phyloP scores from a whole-genome alignment of 768 basidiomycete genomes.

The Gymnopilus junonius region DNA sequence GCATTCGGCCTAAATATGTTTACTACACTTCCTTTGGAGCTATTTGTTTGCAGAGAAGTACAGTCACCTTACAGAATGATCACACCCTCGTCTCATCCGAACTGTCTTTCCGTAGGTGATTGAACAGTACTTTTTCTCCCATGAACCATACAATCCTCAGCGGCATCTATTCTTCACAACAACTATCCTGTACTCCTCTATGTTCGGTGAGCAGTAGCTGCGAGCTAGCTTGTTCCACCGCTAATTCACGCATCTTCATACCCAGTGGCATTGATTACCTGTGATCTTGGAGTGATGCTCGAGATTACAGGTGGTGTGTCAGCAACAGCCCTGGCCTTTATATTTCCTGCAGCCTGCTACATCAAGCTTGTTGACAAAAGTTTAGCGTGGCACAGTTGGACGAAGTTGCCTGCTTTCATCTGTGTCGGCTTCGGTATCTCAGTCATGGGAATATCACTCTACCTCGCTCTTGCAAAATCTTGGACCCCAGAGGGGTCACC shows the following conservation, averaged over 20 bases:
- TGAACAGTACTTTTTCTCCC: conserved; percentile 95
- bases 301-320: conserved; percentile 98
- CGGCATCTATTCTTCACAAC: conserved; percentile 93
- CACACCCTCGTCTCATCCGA: not conserved
- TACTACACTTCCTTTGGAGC: conserved; percentile 92
- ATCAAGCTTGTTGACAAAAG: conserved; percentile 66
- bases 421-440: conserved; percentile 77
- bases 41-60: conserved; percentile 97
- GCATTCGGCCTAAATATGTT: conserved; percentile 98
- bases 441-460: conserved; percentile 80
- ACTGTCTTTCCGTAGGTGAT: conserved; percentile 64
- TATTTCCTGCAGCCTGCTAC: conserved; percentile 90
- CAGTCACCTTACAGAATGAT: not conserved
- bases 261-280: conserved; percentile 90
- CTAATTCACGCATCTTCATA: conserved; percentile 10
- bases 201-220: conserved; percentile 62
- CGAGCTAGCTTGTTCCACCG: not conserved
- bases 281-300: conserved; percentile 97
- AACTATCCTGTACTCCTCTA: conserved; percentile 76
- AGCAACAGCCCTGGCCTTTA: conserved; percentile 90
- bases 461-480: conserved; percentile 75
- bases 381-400: conserved; percentile 66
- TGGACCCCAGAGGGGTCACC: conserved; percentile 75
- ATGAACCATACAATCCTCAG: conserved; percentile 79
- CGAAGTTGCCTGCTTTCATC: conserved; percentile 74